Percentiles rank a stretch among this genome's conserved stretches.
phyloP scores from a whole-genome alignment of 2,329 filamentous ascomycete species.

The Fusarium napiforme region DNA sequence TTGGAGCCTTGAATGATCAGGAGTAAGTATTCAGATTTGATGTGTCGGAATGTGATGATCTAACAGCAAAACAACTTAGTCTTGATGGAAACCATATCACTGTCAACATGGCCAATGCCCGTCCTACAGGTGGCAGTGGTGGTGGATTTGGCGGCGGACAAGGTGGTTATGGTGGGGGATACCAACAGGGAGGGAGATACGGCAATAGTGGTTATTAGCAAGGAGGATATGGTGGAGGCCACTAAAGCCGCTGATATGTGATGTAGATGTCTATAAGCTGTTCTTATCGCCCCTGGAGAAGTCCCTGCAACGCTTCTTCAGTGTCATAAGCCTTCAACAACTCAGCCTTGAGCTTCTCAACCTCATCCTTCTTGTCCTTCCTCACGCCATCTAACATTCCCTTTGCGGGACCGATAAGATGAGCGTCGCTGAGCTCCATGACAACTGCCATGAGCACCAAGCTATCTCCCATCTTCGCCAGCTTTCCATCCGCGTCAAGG shows the following conservation, averaged over 20 bases:
- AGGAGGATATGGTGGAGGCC: background rate
- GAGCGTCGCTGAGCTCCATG: constrained; percentile 6
- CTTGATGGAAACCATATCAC: background rate
- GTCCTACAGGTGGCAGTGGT: no score
- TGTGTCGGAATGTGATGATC: no score
- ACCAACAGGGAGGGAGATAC: background rate
- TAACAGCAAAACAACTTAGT: no score
- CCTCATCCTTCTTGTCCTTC: background rate
- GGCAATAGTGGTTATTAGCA: accelerated
- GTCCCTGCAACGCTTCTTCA: background rate
- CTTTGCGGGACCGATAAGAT: background rate
- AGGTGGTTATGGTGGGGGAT: background rate
- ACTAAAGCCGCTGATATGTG: background rate
- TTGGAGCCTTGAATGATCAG: background rate
- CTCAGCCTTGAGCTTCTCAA: background rate
- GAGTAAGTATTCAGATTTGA: no score
- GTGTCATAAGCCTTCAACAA: background rate
- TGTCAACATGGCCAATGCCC: background rate
- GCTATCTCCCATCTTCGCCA: background rate
- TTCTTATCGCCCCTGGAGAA: background rate
- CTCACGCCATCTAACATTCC: background rate
- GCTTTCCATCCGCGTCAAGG: background rate
- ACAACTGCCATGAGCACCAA: constrained; percentile 5
- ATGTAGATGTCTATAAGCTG: background rate
- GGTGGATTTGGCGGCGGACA: no score